phyloP scores from a whole-genome alignment of 202 grass and related monocot genomes.

The Panicum hallii region DNA sequence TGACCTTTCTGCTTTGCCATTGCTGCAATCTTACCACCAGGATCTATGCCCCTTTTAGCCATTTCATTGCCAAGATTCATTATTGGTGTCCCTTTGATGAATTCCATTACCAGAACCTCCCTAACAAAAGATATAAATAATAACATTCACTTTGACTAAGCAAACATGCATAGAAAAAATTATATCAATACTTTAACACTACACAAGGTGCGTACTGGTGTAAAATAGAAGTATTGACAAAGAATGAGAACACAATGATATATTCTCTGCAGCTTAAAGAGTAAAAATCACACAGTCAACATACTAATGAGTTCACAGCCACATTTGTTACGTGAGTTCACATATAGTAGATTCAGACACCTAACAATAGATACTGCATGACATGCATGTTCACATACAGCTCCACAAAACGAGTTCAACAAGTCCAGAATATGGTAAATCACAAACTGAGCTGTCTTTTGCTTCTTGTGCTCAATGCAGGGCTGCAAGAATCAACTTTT shows the following conservation, averaged over 20 bases:
- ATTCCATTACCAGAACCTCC: slow-evolving; percentile 94
- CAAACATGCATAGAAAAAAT: slow-evolving; percentile 9
- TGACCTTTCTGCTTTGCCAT: slow-evolving; percentile 98
- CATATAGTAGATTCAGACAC: too few relatives aligned
- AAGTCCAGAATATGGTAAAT: too few relatives aligned
- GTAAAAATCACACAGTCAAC: too few relatives aligned
- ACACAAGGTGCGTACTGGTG: slow-evolving; percentile 10
- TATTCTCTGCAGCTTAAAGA: too few relatives aligned
- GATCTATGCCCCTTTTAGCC: slow-evolving; percentile 88
- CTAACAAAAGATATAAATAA: slow-evolving; percentile 51
- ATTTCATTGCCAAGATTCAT: slow-evolving; percentile 96
- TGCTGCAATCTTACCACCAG: slow-evolving; percentile 78
- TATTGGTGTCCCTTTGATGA: slow-evolving; percentile 91
- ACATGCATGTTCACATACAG: too few relatives aligned
- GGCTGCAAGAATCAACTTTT: too few relatives aligned
- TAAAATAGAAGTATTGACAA: slow-evolving; percentile 22
- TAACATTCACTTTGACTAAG: slow-evolving; percentile 27
- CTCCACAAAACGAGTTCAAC: too few relatives aligned
- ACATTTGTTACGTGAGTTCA: too few relatives aligned
- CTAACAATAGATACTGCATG: too few relatives aligned
- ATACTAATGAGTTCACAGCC: too few relatives aligned
- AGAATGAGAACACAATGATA: background rate
- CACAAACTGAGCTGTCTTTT: too few relatives aligned
- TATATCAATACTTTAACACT: slow-evolving; percentile 16
- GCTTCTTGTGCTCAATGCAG: too few relatives aligned